Base-by-base conservation (phyloP, 2,329 filamentous ascomycete genomes). In the Fusarium tjaetaba region DNA sequence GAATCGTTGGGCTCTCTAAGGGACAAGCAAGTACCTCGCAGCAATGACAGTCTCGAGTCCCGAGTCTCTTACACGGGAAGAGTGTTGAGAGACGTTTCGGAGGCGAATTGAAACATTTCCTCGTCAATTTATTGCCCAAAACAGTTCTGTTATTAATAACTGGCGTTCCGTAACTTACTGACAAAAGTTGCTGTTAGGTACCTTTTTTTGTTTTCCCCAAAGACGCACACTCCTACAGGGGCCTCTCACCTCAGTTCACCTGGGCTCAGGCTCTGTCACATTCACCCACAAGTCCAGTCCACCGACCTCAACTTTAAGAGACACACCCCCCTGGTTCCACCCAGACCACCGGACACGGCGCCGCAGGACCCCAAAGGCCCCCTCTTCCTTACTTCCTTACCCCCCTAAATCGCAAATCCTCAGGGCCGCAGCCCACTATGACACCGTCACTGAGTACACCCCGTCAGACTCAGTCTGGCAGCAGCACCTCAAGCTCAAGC, bases 361-460 rank as follows among this genome's bases (percentile, higher is more conserved):
- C 61, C 61, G 62, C 73, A 76, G 64, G 70, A 56, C 61, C 72
- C 70, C 70, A 61, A 62, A 58, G 36, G 42, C 52, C 60, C 69
- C 65, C 70, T 65, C 59, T 57, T 74, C 64, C 64, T 61, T 46
- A 49, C 59, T 60, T 72, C 64, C 65, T 63, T 52, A 65, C 38
- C 62, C 73, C 75, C 75, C 75, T 70, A 68, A 66, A 75, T 75
- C 72, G 65, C 72, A 69, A 74, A 69, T 76, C 75, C 73, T 75
- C 75, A 77, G 69, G 73, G 61, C 73, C 75, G 67, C 67, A 77
- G 71, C 76, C 76, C 76, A 77, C 76, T 77, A 79, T 79, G 78
- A 79, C 78, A 78, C 75, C 68, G 76, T 73, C 78, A 51, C 75
- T 77, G 58, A 76, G 72, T 57, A 75, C 67, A 67, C 74, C 74